These are phyloP conservation scores for Debaryomyces udenii DNA, from an alignment of 1,139 yeast genomes.

Conservation along the genomic window DNA sequence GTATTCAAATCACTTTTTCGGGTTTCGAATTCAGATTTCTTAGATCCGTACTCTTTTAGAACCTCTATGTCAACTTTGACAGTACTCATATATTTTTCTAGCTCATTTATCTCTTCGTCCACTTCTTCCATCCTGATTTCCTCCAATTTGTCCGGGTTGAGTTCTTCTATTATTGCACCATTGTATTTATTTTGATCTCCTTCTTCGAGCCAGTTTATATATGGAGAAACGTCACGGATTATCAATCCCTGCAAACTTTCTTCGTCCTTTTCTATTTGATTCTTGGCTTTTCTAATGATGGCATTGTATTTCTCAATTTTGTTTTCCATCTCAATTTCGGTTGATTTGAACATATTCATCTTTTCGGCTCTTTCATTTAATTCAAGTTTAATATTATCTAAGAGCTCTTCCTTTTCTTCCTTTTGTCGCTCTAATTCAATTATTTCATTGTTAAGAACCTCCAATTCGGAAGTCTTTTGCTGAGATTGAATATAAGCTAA, in stretches of 20 bases:
- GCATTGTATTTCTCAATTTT: conserved; percentile 61
- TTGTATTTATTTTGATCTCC: conserved; percentile 38
- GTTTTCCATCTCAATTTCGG: conserved; percentile 68
- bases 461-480: conserved; percentile 40
- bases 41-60: conserved; percentile 72
- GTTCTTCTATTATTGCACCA: conserved; percentile 40
- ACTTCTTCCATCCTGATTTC: conserved; percentile 53
- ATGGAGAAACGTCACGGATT: conserved; percentile 55
- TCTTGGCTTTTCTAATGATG: conserved; percentile 44
- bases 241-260: conserved; percentile 44
- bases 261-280: conserved; percentile 39
- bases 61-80: conserved; percentile 74
- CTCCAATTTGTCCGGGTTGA: conserved; percentile 57
- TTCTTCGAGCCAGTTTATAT: conserved; percentile 53
- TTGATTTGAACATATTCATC: conserved; percentile 64
- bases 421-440: conserved; percentile 28
- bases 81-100: conserved; percentile 60
- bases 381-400: conserved; percentile 44
- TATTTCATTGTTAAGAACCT: conserved; percentile 31
- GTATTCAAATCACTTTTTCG: conserved; percentile 68
- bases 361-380: conserved; percentile 55
- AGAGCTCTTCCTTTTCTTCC: conserved; percentile 35
- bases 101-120: conserved; percentile 52
- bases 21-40: conserved; percentile 63
- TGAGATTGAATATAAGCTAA: conserved; percentile 28